Evolutionary conservation across 2,329 filamentous ascomycete genomes (phyloP), one percentile per base, ranked within the genome.

Genomic region (Tolypocladium endophyticum): DNA sequence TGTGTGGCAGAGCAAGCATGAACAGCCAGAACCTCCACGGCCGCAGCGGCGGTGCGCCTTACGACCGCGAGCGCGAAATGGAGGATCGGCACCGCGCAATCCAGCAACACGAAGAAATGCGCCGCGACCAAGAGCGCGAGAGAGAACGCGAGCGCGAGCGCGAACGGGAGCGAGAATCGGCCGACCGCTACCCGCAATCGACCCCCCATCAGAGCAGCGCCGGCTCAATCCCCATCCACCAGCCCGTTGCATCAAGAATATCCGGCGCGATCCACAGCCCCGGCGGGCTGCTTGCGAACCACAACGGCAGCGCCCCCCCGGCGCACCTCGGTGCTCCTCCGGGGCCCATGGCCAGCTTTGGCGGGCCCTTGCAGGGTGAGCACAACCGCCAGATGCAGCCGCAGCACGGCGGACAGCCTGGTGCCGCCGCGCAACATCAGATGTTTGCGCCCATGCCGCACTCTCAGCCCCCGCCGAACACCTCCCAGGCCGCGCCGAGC

Each of bases 151-250:
- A 90, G 65, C 81, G 87, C 69, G 87, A 90, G 62, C 69, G 70
- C 59, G 72, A 74, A 59, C 72, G 85, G 66, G 86, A 89, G 64
- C 81, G 87, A 70, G 87, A 90, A 64, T 78, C 83, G 61, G 80
- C 83, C 70, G 86, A 87, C 52, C 82, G 85, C 57, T 87, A 86
- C 68, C 87, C 87, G 66, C 87, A 87, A 66, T 82, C 89, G 61
- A 86, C 88, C 33, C 71, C 72, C 62, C 91, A 94, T 70, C 92
- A 97, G 73, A 94, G 88, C 74, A 92, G 90, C 70, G 87, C 90
- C 45, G 90, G 88, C 60, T 91, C 92, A 3, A 90, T 96, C 59
- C 91, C 92, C 59, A 87, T 97, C 67, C 93, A 97, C 74, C 93
- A 97, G 73, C 93, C 93, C 6, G 92, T 97, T 61, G 93, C 93